Evolutionary conservation across 176 grass and related monocot species (phyloP), one percentile per base, ranked within the genome.

Genomic region (Carex cristatella): DNA sequence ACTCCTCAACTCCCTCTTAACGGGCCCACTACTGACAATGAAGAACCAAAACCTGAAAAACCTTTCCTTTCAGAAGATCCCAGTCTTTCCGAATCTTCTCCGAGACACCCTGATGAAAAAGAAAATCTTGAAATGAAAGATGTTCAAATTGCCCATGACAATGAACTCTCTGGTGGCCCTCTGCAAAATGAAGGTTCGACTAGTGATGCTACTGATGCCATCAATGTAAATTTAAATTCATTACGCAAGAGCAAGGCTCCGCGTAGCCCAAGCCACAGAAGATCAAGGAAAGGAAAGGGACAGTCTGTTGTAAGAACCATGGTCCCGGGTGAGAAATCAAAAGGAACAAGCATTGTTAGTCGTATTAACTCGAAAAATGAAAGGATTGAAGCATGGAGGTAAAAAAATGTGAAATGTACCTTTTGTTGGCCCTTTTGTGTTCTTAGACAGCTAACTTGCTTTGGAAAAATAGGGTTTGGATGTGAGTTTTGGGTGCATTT

Each of bases 381-480:
- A 89, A 75, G 93, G 63, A 85, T 92, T 2, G 93, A 99, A 89
- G 97, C 97, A 66, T 99, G 93, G 97, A 92, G 97, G 44, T 99
- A 86, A 96, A 87, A 87, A 69, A 38, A 27, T 23, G 42, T 86
- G n/a, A 81, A 73, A 44, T 65, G 79, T 81, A 81, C 38, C 12
- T 65, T 81, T 82, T 61, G 59, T 40, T 40, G 79, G 14, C 10
- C 4, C 57, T 30, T 81, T 86, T 66, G 19, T 75, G 53, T 75
- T 61, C 30, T 69, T 79, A 87, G 65, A 83, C 85, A 71, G 86
- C 85, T 82, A 56, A 70, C 46, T 69, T 90, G 84, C 81, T 92
- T 84, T 81, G 66, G 63, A 56, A 83, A 46, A 86, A 77, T 91
- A 94, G 87, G 87, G 80, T 35, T 82, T 49, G 30, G 19, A 65